phyloP scores from a whole-genome alignment of 2,329 filamentous ascomycete species.

The Rugonectria rugulosa region DNA sequence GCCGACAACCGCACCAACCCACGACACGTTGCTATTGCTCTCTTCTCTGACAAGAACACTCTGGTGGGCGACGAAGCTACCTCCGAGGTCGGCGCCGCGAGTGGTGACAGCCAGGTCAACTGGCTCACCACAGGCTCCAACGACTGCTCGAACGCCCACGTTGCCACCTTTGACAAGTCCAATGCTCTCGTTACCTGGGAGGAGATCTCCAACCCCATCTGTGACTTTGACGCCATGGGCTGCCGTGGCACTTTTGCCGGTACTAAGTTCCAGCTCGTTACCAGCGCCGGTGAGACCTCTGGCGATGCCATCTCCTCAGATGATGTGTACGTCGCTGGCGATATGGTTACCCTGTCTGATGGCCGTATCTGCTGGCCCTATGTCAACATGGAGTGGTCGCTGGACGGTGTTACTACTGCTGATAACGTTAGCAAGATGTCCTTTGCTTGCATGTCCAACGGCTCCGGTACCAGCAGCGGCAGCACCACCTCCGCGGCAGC shows the following conservation, averaged over 20 bases:
- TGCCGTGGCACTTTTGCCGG: constrained; percentile 66
- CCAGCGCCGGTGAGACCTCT: constrained; percentile 57
- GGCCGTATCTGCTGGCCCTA: constrained; percentile 69
- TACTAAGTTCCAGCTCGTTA: constrained; percentile 66
- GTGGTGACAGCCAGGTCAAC: constrained; percentile 66
- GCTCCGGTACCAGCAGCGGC: constrained; percentile 13
- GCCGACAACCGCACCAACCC: constrained; percentile 61
- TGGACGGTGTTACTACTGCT: constrained; percentile 33
- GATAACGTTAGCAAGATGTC: constrained; percentile 53
- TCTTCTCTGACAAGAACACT: constrained; percentile 65
- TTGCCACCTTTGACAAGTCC: constrained; percentile 59
- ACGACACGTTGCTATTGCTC: constrained; percentile 66
- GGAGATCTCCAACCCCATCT: constrained; percentile 63
- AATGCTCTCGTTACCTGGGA: constrained; percentile 68
- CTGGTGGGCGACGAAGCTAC: constrained; percentile 61
- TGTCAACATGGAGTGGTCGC: constrained; percentile 61
- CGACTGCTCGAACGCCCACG: constrained; percentile 66
- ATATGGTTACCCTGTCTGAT: constrained; percentile 67
- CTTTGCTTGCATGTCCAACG: constrained; percentile 56
- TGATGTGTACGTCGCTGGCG: constrained; percentile 66
- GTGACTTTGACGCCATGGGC: constrained; percentile 65
- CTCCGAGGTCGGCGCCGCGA: constrained; percentile 58
- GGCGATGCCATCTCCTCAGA: constrained; percentile 58
- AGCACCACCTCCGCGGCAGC: constrained; percentile 2
- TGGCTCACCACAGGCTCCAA: constrained; percentile 61